Evolutionary conservation across 164 flowering plant genomes (phyloP).

Genomic region (Protea cynaroides): DNA sequence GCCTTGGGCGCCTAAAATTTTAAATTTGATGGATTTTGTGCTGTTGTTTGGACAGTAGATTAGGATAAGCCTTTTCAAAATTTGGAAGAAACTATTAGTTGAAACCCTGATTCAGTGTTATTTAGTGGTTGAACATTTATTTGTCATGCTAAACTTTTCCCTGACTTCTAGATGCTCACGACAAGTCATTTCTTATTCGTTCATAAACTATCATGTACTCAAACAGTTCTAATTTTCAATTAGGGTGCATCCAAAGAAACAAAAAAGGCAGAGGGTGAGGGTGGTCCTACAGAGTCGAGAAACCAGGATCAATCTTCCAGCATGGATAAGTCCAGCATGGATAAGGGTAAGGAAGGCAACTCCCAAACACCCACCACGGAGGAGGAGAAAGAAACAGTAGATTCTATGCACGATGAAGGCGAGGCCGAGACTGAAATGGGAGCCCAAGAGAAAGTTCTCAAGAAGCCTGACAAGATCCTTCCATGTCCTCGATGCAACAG

Average conservation of each 20-base stretch:
- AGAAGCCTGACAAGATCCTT: slow-evolving; percentile 43
- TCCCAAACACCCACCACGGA: slow-evolving; percentile 1
- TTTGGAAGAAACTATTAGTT: too few species aligned
- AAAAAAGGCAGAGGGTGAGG: slow-evolving; percentile 4
- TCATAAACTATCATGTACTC: too few species aligned
- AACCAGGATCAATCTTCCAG: slow-evolving; percentile 9
- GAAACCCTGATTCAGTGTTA: too few species aligned
- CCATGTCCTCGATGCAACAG: slow-evolving; percentile 56
- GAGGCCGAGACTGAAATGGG: slow-evolving; percentile 17
- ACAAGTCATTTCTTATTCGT: too few species aligned
- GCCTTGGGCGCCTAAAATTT: too few species aligned
- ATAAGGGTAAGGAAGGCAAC: slow-evolving; percentile 14
- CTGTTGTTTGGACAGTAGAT: too few species aligned
- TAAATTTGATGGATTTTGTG: too few species aligned
- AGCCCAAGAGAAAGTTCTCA: slow-evolving; percentile 18
- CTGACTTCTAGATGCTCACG: too few species aligned
- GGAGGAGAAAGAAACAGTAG: slow-evolving; percentile 2
- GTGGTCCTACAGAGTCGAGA: not conserved
- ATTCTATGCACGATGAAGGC: slow-evolving; percentile 19
- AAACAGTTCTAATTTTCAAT: not conserved
- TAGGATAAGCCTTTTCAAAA: too few species aligned
- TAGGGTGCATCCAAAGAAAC: slow-evolving; percentile 10
- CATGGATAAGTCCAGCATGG: slow-evolving; percentile 7
- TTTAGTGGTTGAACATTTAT: too few species aligned
- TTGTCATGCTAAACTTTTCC: too few species aligned